Base-by-base conservation (phyloP, 139 green algal species). In the Chlorella vulgaris region DNA sequence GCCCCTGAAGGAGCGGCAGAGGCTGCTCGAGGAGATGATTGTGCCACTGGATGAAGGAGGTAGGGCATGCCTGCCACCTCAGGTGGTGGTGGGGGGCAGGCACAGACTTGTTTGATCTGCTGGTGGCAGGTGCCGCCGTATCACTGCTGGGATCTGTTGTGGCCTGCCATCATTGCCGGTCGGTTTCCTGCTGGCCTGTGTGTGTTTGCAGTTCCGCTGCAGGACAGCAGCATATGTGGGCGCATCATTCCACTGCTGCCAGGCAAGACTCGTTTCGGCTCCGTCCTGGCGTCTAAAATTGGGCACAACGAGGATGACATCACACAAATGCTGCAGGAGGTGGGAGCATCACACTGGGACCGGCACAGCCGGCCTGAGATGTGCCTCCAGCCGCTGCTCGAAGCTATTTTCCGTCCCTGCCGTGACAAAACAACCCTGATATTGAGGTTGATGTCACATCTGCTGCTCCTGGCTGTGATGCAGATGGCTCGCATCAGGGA, bases 1-100 rank as follows among this genome's bases (percentile, higher is more conserved):
- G 35, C 76, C 87, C 26, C 83, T 93, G 42, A 43, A 26, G 74
- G 86, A 95, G 78, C 86, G 93, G 13, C 90, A 94, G 28, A 18
- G 78, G 8, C 29, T 93, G 63, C 84, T 97, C 31, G 63, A 76
- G 21, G 29, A 53, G 2, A 40, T 78, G 8, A 70, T 96, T 38
- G 33, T 31, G 39, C 31, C 39, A 0, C 19, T 22, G 6, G 74
- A 51, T n/a, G 31, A 29, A 2, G 28, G 61, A 33, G 61, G 7
- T 29, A 28, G 61, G 61, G 61, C 13, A 68, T 39, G 61, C 26
- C 10, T 68, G 28, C 4, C 10, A 22, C 7, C 35, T 10, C 26
- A 18, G 4, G 24, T 33, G 10, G 35, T 22, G 61, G 26, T 13
- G 61, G 61, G 10, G 61, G 61, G 10, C 33, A 33, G 61, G 18